Percentiles rank a stretch among this genome's conserved stretches.
These are phyloP conservation scores for Aspergillus thermomutatus DNA, from an alignment of 2,329 filamentous ascomycete genomes.

Conservation along the genomic window DNA sequence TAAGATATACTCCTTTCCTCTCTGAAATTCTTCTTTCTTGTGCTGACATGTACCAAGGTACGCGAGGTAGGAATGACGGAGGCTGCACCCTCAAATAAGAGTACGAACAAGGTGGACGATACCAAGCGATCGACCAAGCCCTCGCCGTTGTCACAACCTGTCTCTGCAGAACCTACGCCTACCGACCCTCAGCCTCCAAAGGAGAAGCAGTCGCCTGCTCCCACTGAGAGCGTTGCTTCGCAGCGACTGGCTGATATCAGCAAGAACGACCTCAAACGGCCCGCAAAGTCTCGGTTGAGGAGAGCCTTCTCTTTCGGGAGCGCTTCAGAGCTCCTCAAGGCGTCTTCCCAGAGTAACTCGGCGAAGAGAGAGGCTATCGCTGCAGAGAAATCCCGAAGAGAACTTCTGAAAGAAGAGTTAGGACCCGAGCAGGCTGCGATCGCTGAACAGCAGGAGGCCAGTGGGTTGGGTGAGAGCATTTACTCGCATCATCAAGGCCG, in stretches of 20 bases:
- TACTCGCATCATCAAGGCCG: constrained; percentile 76
- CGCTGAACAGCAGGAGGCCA: constrained; percentile 86
- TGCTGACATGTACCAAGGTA: constrained; percentile 15
- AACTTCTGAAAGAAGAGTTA: constrained; percentile 62
- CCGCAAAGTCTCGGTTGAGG: constrained; percentile 81
- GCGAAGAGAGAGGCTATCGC: constrained; percentile 44
- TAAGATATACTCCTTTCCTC: constrained; percentile 43
- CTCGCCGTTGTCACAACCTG: constrained; percentile 71
- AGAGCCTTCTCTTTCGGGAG: constrained; percentile 96
- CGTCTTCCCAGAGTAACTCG: constrained; percentile 61
- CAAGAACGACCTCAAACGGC: constrained; percentile 72
- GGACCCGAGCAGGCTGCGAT: constrained; percentile 91
- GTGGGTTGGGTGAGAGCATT: constrained; percentile 87
- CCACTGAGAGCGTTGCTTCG: constrained; percentile 64
- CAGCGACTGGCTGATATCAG: constrained; percentile 84
- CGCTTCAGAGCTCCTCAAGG: constrained; percentile 81
- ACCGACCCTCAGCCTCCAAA: constrained; percentile 23
- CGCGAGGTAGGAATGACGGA: constrained; percentile 22
- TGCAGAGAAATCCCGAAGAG: constrained; percentile 61
- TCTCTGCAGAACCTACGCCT: constrained; percentile 44
- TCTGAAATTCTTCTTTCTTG: not conserved
- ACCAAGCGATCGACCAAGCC: constrained; percentile 64
- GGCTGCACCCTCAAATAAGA: constrained; percentile 18
- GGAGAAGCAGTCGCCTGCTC: constrained; percentile 30
- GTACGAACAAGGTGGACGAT: constrained; percentile 59